Percentiles rank a stretch among this genome's conserved stretches.
These are phyloP conservation scores for Leucocoprinus sp. DNA, from an alignment of 768 basidiomycete genomes.

Conservation along the genomic window DNA sequence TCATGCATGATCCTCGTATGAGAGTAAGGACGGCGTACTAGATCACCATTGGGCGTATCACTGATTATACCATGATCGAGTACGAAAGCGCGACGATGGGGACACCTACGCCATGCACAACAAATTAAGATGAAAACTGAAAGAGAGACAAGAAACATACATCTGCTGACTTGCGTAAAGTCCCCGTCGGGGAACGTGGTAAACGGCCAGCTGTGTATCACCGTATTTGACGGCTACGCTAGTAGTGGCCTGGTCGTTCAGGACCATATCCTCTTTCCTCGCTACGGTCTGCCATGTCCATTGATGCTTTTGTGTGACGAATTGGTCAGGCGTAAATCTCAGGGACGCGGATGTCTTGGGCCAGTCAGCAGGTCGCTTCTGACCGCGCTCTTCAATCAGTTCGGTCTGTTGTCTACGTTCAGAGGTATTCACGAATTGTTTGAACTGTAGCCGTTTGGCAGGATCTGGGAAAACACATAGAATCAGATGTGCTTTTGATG, in stretches of 20 bases:
- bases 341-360: conserved; percentile 43
- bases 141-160: conserved; percentile 11
- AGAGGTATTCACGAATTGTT: conserved; percentile 59
- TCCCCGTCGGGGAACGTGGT: conserved; percentile 48
- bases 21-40: conserved; percentile 28
- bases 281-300: conserved; percentile 56
- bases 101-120: conserved; percentile 21
- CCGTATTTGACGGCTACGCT: conserved; percentile 51
- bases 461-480: conserved; percentile 26
- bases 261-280: conserved; percentile 36
- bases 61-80: conserved; percentile 65
- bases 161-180: conserved; percentile 68
- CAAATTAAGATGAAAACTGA: not conserved
- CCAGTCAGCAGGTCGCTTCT: conserved; percentile 62
- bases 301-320: conserved; percentile 35
- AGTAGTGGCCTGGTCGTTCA: conserved; percentile 38
- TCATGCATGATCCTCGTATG: conserved; percentile 9
- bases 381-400: conserved; percentile 50
- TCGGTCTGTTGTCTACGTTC: conserved; percentile 40
- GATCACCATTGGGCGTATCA: conserved; percentile 46
- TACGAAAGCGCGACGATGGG: conserved; percentile 52
- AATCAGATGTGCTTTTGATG: not conserved
- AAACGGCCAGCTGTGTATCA: conserved; percentile 62
- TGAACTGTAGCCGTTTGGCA: conserved; percentile 38
- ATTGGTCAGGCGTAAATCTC: conserved; percentile 31